Evolutionary conservation across 1,284 basidiomycete genomes (phyloP), one percentile per base, ranked within the genome.

Genomic region (Lignosus rhinocerotis): DNA sequence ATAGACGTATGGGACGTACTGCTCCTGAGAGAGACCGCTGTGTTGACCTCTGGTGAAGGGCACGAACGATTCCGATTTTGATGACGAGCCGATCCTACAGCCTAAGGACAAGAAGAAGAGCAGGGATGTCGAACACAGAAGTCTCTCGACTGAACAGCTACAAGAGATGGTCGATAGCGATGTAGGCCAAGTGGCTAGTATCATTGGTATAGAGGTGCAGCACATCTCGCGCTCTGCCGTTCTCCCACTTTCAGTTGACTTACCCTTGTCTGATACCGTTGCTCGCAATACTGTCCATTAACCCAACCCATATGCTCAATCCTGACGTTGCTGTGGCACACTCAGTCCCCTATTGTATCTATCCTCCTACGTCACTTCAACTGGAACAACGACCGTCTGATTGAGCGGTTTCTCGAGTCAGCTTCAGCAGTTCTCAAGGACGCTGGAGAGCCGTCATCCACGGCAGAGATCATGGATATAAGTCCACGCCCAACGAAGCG

Each of bases 381-480:
- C 25, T 89, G 86, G 86, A 86, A 88, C 72, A 77, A 80, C 53
- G 87, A 89, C 67, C 80, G 80, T 54, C 78, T 88, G 14, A 75
- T 80, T 44, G 80, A 85, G 65, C 72, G 75, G 59, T 86, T 79
- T 69, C 81, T 82, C 76, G 83, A 81, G 48, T 77, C 79, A 53
- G 77, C 81, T 4, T 71, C 77, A 10, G 64, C 67, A 32, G 76
- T 81, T 5, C 74, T 84, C 10, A 60, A 68, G 16, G 74, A 67
- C 11, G 69, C 64, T 16, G 74, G 74, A 51, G 74, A 75, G 52
- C 72, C 72, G 25, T 52, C 51, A 16, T 51, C 47, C 6, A 16
- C 39, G 10, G 50, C 51, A 11, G 56, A 53, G 17, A 56, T 62
- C 19, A 59, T 60, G 41, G 56, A 59, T 21, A 32, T 59, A 34